Conservation (phyloP, 2,329 filamentous ascomycete species). For the Aspergillus brasiliensis region DNA sequence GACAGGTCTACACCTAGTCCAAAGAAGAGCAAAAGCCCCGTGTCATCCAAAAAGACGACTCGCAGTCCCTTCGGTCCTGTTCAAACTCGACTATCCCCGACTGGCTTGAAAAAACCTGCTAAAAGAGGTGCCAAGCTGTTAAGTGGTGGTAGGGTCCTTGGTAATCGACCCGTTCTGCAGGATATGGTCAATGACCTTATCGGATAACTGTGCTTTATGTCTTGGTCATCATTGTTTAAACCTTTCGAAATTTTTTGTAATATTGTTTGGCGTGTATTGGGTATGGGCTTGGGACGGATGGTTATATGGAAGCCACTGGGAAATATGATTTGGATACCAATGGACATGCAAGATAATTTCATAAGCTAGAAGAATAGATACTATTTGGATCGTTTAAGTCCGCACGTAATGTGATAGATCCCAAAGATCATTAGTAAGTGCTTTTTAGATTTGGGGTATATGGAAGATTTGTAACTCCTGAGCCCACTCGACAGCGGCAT, state of each 20-base stretch:
- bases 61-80: slow-evolving; percentile 36
- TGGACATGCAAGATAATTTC: not conserved
- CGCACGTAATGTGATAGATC: no score
- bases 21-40: slow-evolving; percentile 38
- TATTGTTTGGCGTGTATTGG: slow-evolving; percentile 11
- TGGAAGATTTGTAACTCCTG: not conserved
- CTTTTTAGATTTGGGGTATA: not conserved
- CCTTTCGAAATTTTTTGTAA: slow-evolving; percentile 9
- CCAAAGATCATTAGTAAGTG: not conserved
- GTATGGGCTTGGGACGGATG: slow-evolving; percentile 3
- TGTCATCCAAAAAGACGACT: slow-evolving; percentile 22
- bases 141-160: slow-evolving; percentile 58
- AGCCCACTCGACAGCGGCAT: not conserved
- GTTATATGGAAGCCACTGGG: not conserved
- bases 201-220: slow-evolving; percentile 23
- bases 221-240: not conserved
- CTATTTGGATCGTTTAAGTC: not conserved
- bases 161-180: slow-evolving; percentile 67
- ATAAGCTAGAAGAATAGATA: not conserved
- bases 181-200: slow-evolving; percentile 73
- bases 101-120: slow-evolving; percentile 54
- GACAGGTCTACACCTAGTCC: slow-evolving; percentile 31
- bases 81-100: slow-evolving; percentile 28
- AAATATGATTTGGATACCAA: not conserved
- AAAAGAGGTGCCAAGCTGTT: slow-evolving; percentile 61